These are phyloP conservation scores for Malassezia psittaci DNA, from an alignment of 1,284 basidiomycete species.

Conservation along the genomic window DNA sequence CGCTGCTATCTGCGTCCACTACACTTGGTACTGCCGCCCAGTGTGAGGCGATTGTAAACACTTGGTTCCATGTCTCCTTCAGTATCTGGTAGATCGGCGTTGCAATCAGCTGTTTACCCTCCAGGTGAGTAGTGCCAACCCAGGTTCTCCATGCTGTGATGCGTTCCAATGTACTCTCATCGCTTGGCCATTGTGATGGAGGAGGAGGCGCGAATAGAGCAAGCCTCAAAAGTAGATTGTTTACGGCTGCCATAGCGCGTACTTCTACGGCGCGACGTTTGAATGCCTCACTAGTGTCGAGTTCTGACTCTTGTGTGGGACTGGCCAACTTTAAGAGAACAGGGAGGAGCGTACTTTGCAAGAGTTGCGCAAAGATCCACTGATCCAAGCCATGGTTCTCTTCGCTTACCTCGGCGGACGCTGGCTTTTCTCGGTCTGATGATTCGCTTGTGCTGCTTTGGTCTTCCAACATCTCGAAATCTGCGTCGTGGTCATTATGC, in stretches of 20 bases:
- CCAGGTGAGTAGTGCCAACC: slow-evolving; percentile 7
- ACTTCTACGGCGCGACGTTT: slow-evolving; percentile 21
- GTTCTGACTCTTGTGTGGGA: slow-evolving; percentile 19
- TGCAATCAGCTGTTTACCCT: not conserved
- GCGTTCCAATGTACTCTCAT: slow-evolving; percentile 15
- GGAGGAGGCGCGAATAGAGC: slow-evolving; percentile 30
- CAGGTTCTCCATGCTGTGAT: slow-evolving; percentile 8
- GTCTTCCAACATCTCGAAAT: slow-evolving; percentile 15
- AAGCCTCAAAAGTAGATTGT: slow-evolving; percentile 29
- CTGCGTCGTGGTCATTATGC: slow-evolving; percentile 21
- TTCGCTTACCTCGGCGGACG: not conserved
- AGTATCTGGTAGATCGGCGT: not conserved
- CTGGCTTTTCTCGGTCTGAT: not conserved
- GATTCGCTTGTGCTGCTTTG: slow-evolving; percentile 14
- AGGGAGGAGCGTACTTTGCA: slow-evolving; percentile 10
- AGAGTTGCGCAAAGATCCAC: slow-evolving; percentile 2
- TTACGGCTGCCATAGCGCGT: slow-evolving; percentile 33
- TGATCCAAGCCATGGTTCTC: not conserved
- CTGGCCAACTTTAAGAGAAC: slow-evolving; percentile 21
- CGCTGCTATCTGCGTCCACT: slow-evolving; percentile 3
- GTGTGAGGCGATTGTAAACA: slow-evolving; percentile 15
- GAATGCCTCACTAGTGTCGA: not conserved
- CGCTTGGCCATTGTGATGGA: slow-evolving; percentile 30
- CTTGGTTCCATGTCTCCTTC: not conserved
- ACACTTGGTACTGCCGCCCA: slow-evolving; percentile 12